These are phyloP conservation scores for Lactifluus echinatus DNA, from an alignment of 768 basidiomycete genomes.

Conservation along the genomic window DNA sequence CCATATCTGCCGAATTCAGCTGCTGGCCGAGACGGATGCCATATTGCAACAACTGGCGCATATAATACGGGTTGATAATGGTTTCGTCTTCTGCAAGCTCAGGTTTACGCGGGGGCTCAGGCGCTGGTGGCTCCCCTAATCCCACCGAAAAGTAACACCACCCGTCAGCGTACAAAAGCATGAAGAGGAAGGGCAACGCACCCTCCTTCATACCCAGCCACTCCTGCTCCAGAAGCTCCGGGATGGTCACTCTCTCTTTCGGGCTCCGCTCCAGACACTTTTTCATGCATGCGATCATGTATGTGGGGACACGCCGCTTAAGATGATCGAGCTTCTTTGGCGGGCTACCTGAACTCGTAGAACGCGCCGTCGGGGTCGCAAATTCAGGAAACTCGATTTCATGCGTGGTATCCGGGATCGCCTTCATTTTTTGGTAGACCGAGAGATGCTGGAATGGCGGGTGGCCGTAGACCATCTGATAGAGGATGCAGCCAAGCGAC, in stretches of 20 bases:
- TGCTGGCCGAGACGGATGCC: constrained; percentile 53
- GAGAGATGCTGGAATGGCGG: constrained; percentile 86
- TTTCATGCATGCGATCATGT: constrained; percentile 77
- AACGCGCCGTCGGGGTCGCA: constrained; percentile 41
- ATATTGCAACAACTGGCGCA: constrained; percentile 64
- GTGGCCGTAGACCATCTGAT: constrained; percentile 96
- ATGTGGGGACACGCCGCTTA: constrained; percentile 56
- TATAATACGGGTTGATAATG: constrained; percentile 71
- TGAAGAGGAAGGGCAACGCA: constrained; percentile 26
- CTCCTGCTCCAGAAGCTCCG: constrained; percentile 71
- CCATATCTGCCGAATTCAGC: constrained; percentile 16
- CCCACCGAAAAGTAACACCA: neutral
- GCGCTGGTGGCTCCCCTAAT: constrained; percentile 25
- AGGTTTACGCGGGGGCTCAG: constrained; percentile 28
- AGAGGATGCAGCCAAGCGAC: constrained; percentile 95
- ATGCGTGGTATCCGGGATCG: constrained; percentile 74
- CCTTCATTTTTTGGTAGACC: constrained; percentile 85
- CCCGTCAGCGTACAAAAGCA: constrained; percentile 1
- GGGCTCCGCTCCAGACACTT: constrained; percentile 71
- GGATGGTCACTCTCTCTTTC: constrained; percentile 82
- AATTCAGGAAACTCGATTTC: constrained; percentile 77
- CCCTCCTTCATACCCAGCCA: constrained; percentile 66
- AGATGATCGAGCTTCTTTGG: constrained; percentile 60
- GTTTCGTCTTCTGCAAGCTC: constrained; percentile 46
- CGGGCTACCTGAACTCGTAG: constrained; percentile 27